Evolutionary conservation across 2,329 filamentous ascomycete genomes (phyloP), one percentile per base, ranked within the genome.

Genomic region (Pestalotiopsis sp.): DNA sequence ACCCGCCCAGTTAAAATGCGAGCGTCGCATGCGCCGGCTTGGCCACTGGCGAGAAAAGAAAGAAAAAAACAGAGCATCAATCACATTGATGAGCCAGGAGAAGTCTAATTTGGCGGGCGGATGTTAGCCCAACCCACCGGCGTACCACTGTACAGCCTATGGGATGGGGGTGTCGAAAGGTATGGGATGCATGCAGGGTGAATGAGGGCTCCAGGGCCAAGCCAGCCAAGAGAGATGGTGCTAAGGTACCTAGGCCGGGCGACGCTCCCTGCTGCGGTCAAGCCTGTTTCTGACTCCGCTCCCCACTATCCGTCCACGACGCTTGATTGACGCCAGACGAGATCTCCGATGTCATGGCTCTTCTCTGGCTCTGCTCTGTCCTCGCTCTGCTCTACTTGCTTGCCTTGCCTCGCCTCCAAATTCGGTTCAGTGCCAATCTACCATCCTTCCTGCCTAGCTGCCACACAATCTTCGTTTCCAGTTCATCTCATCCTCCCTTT

Each of bases 241-340:
- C 31, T 39, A 62, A 14, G 45, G n/a, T 60, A 36, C 31, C 25
- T 60, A 7, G 23, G 39, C 39, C 62, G 39, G 62, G 62, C 38
- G 12, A 49, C 62, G 38, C 62, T 39, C 60, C 60, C 31, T 63
- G 31, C 60, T 65, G 62, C 62, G 62, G 20, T 65, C n/a, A 65
- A 65, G 62, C 62, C 62, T 65, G 62, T 65, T 65, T 65, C 59
- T 62, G 27, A 41, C 59, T 62, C 62, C 62, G 39, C 62, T 65
- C 62, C 62, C 62, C 62, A 45, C 38, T 45, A 11, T 17, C 9
- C 31, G 62, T 65, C 41, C 41, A 65, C 62, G 62, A 65, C 62
- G 39, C 62, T 39, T 52, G 45, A 23, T 39, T 52, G 45, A 52
- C 45, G 45, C 45, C 45, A 52, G 20, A 65, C 62, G 20, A 27